These are phyloP conservation scores for Neospora caninum DNA, from an alignment of 169 alveolate genomes.

Conservation along the genomic window DNA sequence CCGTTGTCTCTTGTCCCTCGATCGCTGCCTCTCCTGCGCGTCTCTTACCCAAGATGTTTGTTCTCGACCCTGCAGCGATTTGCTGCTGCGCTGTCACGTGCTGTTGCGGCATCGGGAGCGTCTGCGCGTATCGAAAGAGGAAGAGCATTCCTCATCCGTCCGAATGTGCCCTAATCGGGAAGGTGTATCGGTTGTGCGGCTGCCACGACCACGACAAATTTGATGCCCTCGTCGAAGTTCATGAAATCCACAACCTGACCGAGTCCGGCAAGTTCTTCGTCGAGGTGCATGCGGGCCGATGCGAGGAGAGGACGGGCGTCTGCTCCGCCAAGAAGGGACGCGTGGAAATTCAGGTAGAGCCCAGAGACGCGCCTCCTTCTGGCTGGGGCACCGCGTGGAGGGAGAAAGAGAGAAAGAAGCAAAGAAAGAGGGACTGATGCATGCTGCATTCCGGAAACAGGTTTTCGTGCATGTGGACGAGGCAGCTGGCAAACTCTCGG, in stretches of 20 bases:
- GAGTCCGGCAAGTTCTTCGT: conserved; percentile 67
- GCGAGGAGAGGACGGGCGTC: conserved; percentile 58
- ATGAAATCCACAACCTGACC: conserved; percentile 67
- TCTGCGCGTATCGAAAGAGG: conserved; percentile 36
- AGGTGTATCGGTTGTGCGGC: conserved; percentile 40
- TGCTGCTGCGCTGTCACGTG: conserved; percentile 60
- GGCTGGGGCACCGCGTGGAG: too few species aligned
- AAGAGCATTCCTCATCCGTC: conserved; percentile 63
- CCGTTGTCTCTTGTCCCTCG: background rate
- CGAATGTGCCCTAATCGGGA: conserved; percentile 43
- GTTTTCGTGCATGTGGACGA: too few species aligned
- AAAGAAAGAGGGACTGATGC: too few species aligned
- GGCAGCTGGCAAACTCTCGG: too few species aligned
- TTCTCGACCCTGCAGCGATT: conserved; percentile 53
- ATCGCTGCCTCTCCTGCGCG: background rate
- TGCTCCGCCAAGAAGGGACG: conserved; percentile 18
- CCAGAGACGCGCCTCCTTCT: too few species aligned
- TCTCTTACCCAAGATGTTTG: conserved; percentile 25
- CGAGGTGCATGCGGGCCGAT: conserved; percentile 74
- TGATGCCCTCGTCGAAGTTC: conserved; percentile 76
- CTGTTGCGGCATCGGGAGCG: conserved; percentile 52
- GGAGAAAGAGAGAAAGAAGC: too few species aligned
- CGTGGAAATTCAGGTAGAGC: conserved; percentile 44
- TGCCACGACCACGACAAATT: conserved; percentile 77
- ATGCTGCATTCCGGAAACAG: too few species aligned